These are phyloP conservation scores for Nannizziopsis barbatae DNA, from an alignment of 2,329 filamentous ascomycete genomes.

Conservation along the genomic window DNA sequence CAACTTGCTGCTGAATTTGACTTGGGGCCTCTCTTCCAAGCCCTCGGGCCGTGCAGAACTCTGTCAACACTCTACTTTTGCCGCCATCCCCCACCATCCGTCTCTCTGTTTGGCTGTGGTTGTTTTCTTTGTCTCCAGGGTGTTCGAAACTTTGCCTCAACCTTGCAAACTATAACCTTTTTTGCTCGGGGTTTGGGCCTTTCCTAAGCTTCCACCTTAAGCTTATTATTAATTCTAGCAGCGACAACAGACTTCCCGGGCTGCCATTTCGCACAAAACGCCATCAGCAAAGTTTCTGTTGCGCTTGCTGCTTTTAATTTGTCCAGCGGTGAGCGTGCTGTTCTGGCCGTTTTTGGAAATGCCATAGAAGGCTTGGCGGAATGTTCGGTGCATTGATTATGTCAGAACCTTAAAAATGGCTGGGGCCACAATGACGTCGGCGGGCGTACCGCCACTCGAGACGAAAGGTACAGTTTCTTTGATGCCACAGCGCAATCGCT, in stretches of 20 bases:
- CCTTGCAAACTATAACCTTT: not conserved
- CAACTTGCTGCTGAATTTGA: not conserved
- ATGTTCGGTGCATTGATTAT: conserved; percentile 3
- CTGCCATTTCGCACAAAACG: not conserved
- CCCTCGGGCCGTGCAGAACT: conserved; percentile 2
- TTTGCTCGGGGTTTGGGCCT: not conserved
- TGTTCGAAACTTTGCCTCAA: not conserved
- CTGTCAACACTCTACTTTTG: not conserved
- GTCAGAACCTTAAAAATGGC: not conserved
- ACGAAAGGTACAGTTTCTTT: too few relatives aligned
- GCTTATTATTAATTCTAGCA: not conserved
- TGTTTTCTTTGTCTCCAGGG: conserved; percentile 2
- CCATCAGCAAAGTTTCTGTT: not conserved
- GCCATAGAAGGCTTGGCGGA: conserved; percentile 7
- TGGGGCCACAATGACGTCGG: not conserved
- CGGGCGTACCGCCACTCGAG: not conserved
- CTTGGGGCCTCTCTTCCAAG: not conserved
- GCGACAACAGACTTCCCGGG: not conserved
- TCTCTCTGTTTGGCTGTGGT: not conserved
- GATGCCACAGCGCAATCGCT: too few relatives aligned
- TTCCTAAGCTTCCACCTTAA: not conserved
- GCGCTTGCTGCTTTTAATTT: not conserved
- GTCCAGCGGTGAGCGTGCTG: not conserved
- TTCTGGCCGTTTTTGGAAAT: conserved; percentile 5
- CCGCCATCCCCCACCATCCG: too few relatives aligned